Percentiles rank a stretch among this genome's conserved stretches.
Conservation (phyloP, 2,329 filamentous ascomycete species). For the Amylocarpus encephaloides region DNA sequence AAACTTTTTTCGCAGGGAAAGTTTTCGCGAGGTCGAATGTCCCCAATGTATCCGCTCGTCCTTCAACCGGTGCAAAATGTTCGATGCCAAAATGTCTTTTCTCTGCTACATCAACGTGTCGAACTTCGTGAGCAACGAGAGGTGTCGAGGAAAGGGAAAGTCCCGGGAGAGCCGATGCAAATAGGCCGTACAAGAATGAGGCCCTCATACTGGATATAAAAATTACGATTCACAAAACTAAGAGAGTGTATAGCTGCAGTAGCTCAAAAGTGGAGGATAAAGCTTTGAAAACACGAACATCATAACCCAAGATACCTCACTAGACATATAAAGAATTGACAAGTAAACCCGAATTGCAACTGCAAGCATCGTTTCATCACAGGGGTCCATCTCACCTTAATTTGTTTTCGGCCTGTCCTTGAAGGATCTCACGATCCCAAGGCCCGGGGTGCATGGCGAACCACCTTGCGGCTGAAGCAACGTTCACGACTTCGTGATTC, state of each 20-base stretch:
- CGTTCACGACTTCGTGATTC: too few relatives aligned
- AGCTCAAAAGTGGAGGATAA: neutral
- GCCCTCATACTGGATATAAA: slow-evolving; percentile 2
- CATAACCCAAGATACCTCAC: neutral
- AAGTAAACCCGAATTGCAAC: neutral
- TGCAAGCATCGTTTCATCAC: neutral
- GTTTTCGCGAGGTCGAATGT: slow-evolving; percentile 3
- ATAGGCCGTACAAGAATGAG: neutral
- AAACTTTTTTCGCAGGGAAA: slow-evolving; percentile 10
- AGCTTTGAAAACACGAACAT: neutral
- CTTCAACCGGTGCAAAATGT: slow-evolving; percentile 2
- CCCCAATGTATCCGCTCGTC: neutral
- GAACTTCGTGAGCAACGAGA: slow-evolving; percentile 4
- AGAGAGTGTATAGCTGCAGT: neutral
- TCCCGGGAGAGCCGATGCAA: slow-evolving; percentile 1
- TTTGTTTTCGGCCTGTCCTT: neutral
- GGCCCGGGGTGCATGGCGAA: neutral
- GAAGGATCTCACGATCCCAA: neutral
- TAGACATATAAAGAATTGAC: neutral
- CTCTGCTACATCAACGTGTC: neutral
- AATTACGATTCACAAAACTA: neutral
- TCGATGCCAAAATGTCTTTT: slow-evolving; percentile 3
- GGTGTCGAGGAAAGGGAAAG: slow-evolving; percentile 2
- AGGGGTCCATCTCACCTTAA: neutral
- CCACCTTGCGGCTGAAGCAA: neutral